These are phyloP conservation scores for Saccharomycopsis sp. DNA, from an alignment of 805 yeast species.

Conservation along the genomic window DNA sequence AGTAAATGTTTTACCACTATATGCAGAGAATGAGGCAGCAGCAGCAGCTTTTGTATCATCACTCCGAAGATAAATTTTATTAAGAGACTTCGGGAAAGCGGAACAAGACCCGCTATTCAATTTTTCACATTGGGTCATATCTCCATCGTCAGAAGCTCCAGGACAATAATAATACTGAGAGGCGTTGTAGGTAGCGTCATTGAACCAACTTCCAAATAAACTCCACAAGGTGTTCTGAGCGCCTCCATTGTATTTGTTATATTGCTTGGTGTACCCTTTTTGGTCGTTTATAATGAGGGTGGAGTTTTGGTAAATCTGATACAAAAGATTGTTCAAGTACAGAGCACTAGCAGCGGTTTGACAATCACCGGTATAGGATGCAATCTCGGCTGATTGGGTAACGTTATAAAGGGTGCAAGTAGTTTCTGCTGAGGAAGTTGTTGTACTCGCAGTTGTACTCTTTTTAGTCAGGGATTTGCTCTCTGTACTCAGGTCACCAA, in stretches of 20 bases:
- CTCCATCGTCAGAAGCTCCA: background rate
- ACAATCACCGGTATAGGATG: background rate
- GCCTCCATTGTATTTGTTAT: background rate
- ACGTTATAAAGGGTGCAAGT: background rate
- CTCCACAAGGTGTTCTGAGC: background rate
- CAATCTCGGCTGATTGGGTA: background rate
- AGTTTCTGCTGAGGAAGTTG: background rate
- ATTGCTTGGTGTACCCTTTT: background rate
- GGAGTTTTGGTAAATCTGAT: background rate
- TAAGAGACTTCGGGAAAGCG: background rate
- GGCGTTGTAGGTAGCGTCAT: background rate
- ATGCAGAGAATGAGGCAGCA: background rate
- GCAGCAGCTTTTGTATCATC: background rate
- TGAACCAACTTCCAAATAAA: background rate
- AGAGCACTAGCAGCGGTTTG: background rate
- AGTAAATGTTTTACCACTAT: background rate
- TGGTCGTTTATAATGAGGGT: background rate
- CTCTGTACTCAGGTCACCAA: too few relatives aligned
- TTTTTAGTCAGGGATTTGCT: too few relatives aligned
- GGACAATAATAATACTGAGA: background rate
- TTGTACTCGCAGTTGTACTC: too few relatives aligned
- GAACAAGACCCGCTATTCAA: background rate
- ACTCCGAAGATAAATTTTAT: background rate
- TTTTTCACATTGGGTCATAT: background rate
- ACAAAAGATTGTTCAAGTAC: background rate